A percentile compares a stretch with the other conserved stretches of the same genome.
Conservation (phyloP, 305 asterid species). For the Solanum chacoense region DNA sequence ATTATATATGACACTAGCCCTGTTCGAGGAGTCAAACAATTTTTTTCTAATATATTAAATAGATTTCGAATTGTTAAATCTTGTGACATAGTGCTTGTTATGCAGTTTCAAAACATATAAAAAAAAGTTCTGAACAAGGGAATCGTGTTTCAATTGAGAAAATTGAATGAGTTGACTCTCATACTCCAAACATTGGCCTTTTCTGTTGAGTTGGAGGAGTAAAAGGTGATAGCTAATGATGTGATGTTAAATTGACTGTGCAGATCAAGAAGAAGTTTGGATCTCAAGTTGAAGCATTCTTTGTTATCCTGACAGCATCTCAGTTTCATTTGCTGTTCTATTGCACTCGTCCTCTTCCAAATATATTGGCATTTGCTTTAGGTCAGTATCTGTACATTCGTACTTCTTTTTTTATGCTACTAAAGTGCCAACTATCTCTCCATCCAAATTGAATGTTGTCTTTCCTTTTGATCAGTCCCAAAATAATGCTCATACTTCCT, state of each 20-base stretch:
- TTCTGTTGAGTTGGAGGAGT: background rate
- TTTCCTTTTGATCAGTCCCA: background rate
- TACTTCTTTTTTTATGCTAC: background rate
- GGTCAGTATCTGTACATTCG: slow-evolving; percentile 32
- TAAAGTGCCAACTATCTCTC: background rate
- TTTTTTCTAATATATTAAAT: background rate
- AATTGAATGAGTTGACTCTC: background rate
- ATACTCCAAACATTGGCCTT: background rate
- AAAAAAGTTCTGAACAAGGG: background rate
- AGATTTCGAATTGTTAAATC: background rate
- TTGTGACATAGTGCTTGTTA: background rate
- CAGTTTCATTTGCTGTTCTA: slow-evolving; percentile 94
- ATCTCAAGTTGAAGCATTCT: slow-evolving; percentile 85
- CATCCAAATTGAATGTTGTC: background rate
- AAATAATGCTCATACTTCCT: background rate
- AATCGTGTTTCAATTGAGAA: background rate
- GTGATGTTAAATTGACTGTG: slow-evolving; percentile 11
- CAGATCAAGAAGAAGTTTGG: slow-evolving; percentile 88
- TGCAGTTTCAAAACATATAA: background rate
- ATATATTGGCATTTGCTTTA: slow-evolving; percentile 79
- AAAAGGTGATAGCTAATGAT: background rate
- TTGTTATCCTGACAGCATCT: slow-evolving; percentile 56
- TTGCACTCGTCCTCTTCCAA: slow-evolving; percentile 96
- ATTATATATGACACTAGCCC: background rate
- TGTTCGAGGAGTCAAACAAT: background rate